Conservation (phyloP, 2,329 filamentous ascomycete species). For the Sporothrix pseudoabietina region DNA sequence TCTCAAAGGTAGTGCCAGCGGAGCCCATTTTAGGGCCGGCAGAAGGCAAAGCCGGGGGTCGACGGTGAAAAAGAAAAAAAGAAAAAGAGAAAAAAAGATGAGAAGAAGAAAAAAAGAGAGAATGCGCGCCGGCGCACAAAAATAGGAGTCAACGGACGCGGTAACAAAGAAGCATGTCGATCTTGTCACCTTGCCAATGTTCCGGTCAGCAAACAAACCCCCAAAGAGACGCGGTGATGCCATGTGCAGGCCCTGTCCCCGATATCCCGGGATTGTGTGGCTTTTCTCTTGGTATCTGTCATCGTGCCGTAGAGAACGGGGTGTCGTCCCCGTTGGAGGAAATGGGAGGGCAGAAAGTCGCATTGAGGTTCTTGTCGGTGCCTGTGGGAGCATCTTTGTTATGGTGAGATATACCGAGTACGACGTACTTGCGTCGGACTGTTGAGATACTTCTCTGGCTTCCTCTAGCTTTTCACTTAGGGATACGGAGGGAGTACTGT, state of each 20-base stretch:
- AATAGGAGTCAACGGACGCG: neutral
- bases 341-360: neutral
- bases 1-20: neutral
- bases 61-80: neutral
- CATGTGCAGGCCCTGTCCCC: conserved; percentile 11
- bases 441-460: conserved; percentile 2
- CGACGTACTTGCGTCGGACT: neutral
- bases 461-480: neutral
- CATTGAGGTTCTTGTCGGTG: neutral
- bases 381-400: neutral
- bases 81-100: neutral
- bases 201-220: neutral
- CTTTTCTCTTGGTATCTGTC: neutral
- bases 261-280: neutral
- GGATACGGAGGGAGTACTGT: no score
- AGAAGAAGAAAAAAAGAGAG: neutral
- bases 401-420: conserved; percentile 3
- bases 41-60: neutral
- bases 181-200: neutral
- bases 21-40: conserved; percentile 20
- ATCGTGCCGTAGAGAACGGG: neutral
- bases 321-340: neutral
- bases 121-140: neutral
- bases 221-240: neutral
- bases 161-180: neutral